Conservation (phyloP, 2,329 filamentous ascomycete genomes). For the Fusarium metavorans region DNA sequence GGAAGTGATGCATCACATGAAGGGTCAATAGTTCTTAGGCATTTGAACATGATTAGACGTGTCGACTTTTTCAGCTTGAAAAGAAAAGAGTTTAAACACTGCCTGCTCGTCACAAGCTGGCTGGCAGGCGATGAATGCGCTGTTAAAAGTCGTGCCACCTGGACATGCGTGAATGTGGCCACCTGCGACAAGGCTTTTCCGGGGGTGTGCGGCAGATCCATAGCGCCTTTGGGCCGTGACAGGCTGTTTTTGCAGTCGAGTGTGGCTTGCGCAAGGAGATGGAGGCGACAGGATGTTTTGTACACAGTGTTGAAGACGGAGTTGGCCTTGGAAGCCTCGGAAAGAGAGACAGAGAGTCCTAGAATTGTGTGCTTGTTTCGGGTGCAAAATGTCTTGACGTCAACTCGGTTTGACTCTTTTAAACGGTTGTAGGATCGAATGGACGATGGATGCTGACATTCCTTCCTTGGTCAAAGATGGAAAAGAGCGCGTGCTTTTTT, state of each 20-base stretch:
- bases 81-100: neutral
- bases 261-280: neutral
- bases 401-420: neutral
- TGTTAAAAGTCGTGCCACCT: neutral
- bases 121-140: neutral
- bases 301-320: neutral
- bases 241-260: neutral
- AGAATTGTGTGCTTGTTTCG: neutral
- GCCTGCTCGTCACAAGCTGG: neutral
- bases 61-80: neutral
- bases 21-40: neutral
- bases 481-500: neutral
- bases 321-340: neutral
- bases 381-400: neutral
- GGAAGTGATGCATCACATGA: neutral
- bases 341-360: neutral
- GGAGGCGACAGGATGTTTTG: neutral
- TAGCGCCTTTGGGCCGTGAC: neutral
- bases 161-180: neutral
- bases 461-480: neutral
- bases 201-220: neutral
- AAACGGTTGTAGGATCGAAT: neutral
- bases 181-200: neutral
- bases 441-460: neutral
- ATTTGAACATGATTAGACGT: neutral